Conservation (phyloP, 1,284 basidiomycete genomes). For the Moesziomyces parantarcticus region DNA sequence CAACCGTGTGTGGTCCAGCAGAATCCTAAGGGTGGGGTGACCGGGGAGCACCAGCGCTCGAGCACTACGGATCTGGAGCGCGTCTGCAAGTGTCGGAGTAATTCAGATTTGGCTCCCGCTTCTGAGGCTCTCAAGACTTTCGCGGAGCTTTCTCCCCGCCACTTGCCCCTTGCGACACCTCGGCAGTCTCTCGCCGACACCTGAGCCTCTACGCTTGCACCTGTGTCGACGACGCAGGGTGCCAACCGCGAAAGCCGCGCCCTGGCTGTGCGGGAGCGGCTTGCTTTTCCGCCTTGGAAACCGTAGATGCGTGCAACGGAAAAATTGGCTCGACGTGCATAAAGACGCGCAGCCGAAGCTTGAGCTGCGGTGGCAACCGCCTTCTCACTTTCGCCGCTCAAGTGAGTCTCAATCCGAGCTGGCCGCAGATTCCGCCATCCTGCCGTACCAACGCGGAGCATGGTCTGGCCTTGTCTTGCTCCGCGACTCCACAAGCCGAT, state of each 20-base stretch:
- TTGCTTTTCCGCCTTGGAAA: no score
- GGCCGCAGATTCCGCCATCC: slow-evolving; percentile 6
- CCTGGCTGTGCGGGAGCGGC: no score
- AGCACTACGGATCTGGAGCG: background rate
- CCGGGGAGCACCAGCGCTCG: background rate
- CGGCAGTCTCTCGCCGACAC: background rate
- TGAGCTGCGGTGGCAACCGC: background rate
- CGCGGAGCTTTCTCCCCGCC: no score
- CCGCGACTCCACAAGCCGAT: background rate
- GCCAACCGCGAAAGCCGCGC: no score
- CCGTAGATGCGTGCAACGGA: slow-evolving; percentile 15
- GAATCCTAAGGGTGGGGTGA: background rate
- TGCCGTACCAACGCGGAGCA: background rate
- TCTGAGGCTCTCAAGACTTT: background rate
- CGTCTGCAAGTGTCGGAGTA: slow-evolving; percentile 39
- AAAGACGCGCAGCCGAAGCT: slow-evolving; percentile 12
- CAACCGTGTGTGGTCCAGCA: no score
- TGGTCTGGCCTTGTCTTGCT: background rate
- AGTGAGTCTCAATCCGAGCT: background rate
- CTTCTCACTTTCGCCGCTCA: background rate
- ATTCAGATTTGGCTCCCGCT: slow-evolving; percentile 3
- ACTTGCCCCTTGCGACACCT: no score
- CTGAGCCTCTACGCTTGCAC: background rate
- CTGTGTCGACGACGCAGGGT: no score
- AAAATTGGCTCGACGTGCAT: slow-evolving; percentile 33